phyloP scores from a whole-genome alignment of 306 rosid species.

The Sphenostylis stenocarpa region DNA sequence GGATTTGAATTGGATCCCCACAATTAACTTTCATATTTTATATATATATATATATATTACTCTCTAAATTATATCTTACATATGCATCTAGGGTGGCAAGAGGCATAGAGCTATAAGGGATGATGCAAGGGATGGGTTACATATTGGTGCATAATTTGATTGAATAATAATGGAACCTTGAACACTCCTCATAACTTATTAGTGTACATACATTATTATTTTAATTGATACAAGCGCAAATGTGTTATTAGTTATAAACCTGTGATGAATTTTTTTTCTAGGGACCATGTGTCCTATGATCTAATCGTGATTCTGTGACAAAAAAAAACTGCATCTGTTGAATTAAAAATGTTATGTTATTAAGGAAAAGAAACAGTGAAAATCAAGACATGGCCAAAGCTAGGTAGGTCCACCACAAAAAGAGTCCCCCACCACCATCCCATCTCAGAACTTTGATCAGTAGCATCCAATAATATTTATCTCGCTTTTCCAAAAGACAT shows the following conservation, averaged over 20 bases:
- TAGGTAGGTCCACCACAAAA: neutral
- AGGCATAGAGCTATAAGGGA: no score
- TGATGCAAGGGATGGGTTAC: no score
- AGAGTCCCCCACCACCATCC: conserved; percentile 27
- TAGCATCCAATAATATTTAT: conserved; percentile 20
- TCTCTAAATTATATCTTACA: no score
- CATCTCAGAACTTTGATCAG: conserved; percentile 30
- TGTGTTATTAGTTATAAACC: neutral
- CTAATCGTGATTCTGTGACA: neutral
- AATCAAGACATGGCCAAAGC: neutral
- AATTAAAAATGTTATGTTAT: neutral
- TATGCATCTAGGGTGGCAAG: no score
- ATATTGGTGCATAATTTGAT: no score
- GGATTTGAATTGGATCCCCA: no score
- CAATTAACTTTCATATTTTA: no score
- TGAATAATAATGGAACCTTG: no score
- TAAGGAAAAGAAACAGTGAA: neutral
- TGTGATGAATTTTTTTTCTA: neutral
- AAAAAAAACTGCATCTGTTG: neutral
- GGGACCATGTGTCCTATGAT: neutral
- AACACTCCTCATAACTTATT: no score
- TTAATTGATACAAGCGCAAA: neutral
- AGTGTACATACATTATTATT: no score
- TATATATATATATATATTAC: no score
- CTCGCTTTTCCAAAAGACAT: conserved; percentile 37